Evolutionary conservation across 306 rosid species (phyloP).

Genomic region (Morella rubra): DNA sequence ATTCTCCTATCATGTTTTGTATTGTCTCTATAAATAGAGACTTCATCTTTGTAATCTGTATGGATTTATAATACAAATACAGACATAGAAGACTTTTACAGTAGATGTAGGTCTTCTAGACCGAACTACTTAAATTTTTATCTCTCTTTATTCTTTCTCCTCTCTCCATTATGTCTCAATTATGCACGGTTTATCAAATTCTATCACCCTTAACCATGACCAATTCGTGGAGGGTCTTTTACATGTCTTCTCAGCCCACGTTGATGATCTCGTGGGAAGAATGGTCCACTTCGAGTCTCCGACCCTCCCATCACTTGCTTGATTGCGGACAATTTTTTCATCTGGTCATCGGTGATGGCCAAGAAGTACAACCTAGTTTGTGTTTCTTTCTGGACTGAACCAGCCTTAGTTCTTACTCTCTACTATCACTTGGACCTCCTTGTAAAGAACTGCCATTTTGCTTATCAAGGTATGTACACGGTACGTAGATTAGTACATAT

Average conservation of each 20-base stretch:
- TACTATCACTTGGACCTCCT: conserved; percentile 54
- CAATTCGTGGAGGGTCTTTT: conserved; percentile 46
- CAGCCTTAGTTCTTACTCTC: conserved; percentile 51
- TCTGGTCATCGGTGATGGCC: conserved; percentile 50
- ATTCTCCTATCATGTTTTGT: too few relatives aligned
- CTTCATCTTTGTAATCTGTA: too few relatives aligned
- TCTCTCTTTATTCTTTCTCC: too few relatives aligned
- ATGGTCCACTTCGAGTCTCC: conserved; percentile 29
- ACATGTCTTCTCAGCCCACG: conserved; percentile 43
- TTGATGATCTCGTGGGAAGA: conserved; percentile 36
- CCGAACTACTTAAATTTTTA: too few relatives aligned
- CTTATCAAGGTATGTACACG: conserved; percentile 40
- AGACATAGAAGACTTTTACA: too few relatives aligned
- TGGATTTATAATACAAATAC: too few relatives aligned
- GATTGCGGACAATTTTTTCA: conserved; percentile 57
- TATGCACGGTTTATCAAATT: too few relatives aligned
- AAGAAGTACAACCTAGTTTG: conserved; percentile 39
- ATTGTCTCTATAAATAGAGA: too few relatives aligned
- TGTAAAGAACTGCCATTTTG: conserved; percentile 45
- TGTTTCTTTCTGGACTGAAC: conserved; percentile 61
- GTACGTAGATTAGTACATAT: too few relatives aligned
- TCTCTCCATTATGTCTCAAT: too few relatives aligned
- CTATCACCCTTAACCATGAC: conserved; percentile 54
- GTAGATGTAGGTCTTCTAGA: too few relatives aligned
- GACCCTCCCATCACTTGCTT: conserved; percentile 34